phyloP scores from a whole-genome alignment of 371 early-diverging fungal species.

The Mucor irregularis region DNA sequence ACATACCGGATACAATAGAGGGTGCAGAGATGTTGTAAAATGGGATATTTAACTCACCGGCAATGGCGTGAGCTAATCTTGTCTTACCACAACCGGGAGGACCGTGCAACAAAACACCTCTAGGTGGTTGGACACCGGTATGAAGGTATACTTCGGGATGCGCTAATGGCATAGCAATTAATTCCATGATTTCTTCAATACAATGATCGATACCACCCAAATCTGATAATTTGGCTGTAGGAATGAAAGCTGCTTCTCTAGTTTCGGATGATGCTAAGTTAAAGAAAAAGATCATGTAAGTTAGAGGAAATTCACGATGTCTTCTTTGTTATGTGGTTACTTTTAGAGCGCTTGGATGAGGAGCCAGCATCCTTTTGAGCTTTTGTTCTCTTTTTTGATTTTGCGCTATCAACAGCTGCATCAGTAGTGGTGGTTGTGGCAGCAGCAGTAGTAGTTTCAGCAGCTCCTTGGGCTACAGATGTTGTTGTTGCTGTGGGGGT shows the following conservation, averaged over 20 bases:
- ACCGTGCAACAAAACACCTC: constrained; percentile 98
- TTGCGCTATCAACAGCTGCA: constrained; percentile 3
- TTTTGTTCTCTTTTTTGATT: constrained; percentile 50
- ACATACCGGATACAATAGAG: constrained; percentile 98
- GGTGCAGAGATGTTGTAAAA: constrained; percentile 98
- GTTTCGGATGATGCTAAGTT: constrained; percentile 29
- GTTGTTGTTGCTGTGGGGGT: not conserved
- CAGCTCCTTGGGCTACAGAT: too few relatives aligned
- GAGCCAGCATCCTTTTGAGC: constrained; percentile 17
- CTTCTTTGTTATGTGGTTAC: constrained; percentile 29
- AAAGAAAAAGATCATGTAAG: not conserved
- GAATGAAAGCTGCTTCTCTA: constrained; percentile 47
- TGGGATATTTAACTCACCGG: constrained; percentile 93
- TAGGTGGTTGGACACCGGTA: constrained; percentile 93
- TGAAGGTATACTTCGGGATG: constrained; percentile 96
- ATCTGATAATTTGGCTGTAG: constrained; percentile 76
- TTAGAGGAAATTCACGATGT: not conserved
- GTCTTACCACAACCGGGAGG: constrained; percentile 99
- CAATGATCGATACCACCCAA: constrained; percentile 90
- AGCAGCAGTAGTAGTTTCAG: constrained; percentile 7
- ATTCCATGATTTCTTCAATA: constrained; percentile 92
- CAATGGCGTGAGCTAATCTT: constrained; percentile 96
- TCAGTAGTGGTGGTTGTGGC: not conserved
- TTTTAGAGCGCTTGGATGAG: constrained; percentile 29
- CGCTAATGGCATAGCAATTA: constrained; percentile 95